A percentile compares a stretch with the other conserved stretches of the same genome.
phyloP scores from a whole-genome alignment of 768 basidiomycete genomes.

The Daedalea quercina region DNA sequence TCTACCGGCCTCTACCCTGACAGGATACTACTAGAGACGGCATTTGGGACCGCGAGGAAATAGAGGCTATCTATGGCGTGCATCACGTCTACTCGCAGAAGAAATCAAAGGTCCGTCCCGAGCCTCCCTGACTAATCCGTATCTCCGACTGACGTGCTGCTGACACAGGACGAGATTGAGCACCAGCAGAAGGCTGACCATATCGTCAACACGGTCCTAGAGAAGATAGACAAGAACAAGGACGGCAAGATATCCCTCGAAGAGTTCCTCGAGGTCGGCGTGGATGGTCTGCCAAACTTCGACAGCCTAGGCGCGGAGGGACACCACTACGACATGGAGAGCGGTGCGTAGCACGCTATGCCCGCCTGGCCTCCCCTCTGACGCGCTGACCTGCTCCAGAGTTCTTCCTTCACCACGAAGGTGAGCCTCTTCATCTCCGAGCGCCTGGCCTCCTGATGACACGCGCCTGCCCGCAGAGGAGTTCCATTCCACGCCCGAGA shows the following conservation, averaged over 20 bases:
- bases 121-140: background rate
- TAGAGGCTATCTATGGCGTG: constrained; percentile 94
- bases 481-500: constrained; percentile 94
- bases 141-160: background rate
- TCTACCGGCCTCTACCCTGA: constrained; percentile 1
- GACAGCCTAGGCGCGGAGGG: constrained; percentile 82
- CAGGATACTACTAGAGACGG: constrained; percentile 53
- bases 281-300: constrained; percentile 77
- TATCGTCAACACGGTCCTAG: constrained; percentile 67
- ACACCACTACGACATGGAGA: constrained; percentile 90
- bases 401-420: constrained; percentile 98
- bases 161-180: constrained; percentile 57
- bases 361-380: background rate
- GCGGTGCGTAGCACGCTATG: constrained; percentile 45
- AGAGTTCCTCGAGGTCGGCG: constrained; percentile 68
- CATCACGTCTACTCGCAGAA: constrained; percentile 87
- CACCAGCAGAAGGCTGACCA: constrained; percentile 78
- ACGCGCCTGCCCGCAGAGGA: constrained; percentile 44
- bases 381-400: constrained; percentile 34
- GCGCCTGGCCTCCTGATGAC: background rate
- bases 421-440: constrained; percentile 27
- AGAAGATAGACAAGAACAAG: constrained; percentile 61
- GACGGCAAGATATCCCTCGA: constrained; percentile 66
- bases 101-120: constrained; percentile 54
- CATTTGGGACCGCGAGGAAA: constrained; percentile 77